These are phyloP conservation scores for Agrocybe praecox DNA, from an alignment of 768 basidiomycete genomes.

Conservation along the genomic window DNA sequence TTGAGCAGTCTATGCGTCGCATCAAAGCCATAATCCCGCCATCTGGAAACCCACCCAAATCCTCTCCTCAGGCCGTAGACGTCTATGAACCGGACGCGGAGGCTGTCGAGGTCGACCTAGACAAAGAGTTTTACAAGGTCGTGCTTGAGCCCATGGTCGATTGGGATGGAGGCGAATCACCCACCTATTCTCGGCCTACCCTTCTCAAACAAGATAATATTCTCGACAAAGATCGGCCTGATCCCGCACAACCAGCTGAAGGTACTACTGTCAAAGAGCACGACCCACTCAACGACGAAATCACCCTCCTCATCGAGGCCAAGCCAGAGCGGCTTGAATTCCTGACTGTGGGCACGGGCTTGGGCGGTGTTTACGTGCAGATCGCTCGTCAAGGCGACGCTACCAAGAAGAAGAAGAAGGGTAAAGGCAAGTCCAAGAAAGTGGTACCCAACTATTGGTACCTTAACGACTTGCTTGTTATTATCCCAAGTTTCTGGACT, in stretches of 20 bases:
- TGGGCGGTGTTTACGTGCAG: constrained; percentile 73
- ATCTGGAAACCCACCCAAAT: constrained; percentile 23
- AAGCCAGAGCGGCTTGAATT: constrained; percentile 38
- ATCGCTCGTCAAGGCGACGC: constrained; percentile 44
- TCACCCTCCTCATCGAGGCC: constrained; percentile 55
- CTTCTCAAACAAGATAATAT: constrained; percentile 18
- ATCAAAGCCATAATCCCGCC: constrained; percentile 51
- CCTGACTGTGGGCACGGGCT: constrained; percentile 55
- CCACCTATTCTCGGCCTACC: constrained; percentile 35
- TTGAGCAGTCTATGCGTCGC: constrained; percentile 66
- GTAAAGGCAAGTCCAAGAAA: constrained; percentile 36
- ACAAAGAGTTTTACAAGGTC: constrained; percentile 34
- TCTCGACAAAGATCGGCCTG: constrained; percentile 34
- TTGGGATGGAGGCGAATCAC: constrained; percentile 41
- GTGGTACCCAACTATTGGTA: constrained; percentile 40
- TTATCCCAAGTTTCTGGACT: constrained; percentile 41
- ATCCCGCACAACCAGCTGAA: constrained; percentile 29
- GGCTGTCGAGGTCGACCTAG: constrained; percentile 42
- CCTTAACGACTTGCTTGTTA: constrained; percentile 39
- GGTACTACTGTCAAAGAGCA: constrained; percentile 35
- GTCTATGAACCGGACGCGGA: constrained; percentile 19
- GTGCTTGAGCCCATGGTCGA: constrained; percentile 43
- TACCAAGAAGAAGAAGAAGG: constrained; percentile 36
- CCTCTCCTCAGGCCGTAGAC: constrained; percentile 21
- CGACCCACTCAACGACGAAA: constrained; percentile 56